A percentile compares a stretch with the other conserved stretches of the same genome.
phyloP scores from a whole-genome alignment of 371 early-diverging fungal genomes.

The Agmasoma carcini region DNA sequence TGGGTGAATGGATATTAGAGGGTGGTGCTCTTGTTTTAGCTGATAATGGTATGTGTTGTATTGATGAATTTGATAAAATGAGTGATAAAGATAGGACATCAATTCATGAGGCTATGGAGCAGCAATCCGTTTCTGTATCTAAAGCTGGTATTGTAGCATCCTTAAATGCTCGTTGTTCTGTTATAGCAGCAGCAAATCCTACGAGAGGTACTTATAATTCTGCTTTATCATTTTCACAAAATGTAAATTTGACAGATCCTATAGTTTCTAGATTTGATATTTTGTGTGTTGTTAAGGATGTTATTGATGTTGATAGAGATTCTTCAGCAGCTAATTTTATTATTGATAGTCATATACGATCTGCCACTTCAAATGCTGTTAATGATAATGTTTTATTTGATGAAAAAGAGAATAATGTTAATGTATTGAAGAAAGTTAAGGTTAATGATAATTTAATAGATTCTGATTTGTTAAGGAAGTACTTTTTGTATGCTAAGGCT shows the following conservation, averaged over 20 bases:
- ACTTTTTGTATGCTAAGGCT: slow-evolving; percentile 84
- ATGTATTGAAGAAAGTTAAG: neutral
- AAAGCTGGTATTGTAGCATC: slow-evolving; percentile 91
- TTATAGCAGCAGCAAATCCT: slow-evolving; percentile 95
- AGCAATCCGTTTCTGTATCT: slow-evolving; percentile 87
- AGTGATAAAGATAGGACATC: slow-evolving; percentile 77
- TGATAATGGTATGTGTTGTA: slow-evolving; percentile 85
- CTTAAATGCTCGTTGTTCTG: slow-evolving; percentile 78
- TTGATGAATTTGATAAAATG: slow-evolving; percentile 99
- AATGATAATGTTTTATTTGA: too few species aligned
- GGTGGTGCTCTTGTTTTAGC: slow-evolving; percentile 96
- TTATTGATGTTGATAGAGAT: slow-evolving; percentile 69
- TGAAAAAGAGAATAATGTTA: slow-evolving; percentile 47
- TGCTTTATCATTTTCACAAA: slow-evolving; percentile 77
- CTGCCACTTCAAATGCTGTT: neutral
- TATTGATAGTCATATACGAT: slow-evolving; percentile 61
- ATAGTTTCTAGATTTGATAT: slow-evolving; percentile 96
- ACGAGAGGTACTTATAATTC: slow-evolving; percentile 85
- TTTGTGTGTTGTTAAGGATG: slow-evolving; percentile 89
- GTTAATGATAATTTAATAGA: neutral
- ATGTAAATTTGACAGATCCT: slow-evolving; percentile 95
- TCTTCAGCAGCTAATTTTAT: slow-evolving; percentile 80
- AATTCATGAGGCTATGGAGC: slow-evolving; percentile 99
- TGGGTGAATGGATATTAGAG: slow-evolving; percentile 93
- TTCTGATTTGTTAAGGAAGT: slow-evolving; percentile 71